Evolutionary conservation across 352 stramenopile genomes (phyloP).

Genomic region (Globisporangium parvum): DNA sequence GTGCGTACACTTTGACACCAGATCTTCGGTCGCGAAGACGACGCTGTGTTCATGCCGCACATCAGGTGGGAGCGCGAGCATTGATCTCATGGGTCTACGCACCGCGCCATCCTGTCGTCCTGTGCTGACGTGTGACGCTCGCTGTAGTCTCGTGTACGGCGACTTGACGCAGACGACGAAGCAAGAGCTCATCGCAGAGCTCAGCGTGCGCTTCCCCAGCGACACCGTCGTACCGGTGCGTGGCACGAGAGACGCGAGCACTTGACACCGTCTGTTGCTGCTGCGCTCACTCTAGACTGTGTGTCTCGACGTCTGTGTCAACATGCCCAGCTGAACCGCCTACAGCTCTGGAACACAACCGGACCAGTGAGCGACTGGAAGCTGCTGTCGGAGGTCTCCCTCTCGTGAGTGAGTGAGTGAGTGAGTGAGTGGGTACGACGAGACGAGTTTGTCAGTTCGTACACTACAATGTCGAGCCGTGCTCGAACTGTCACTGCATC

Average conservation of each 20-base stretch:
- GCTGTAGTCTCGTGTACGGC: conserved; percentile 47
- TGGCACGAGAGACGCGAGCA: neutral
- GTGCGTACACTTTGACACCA: conserved; percentile 5
- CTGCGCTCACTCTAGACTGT: neutral
- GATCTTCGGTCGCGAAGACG: conserved; percentile 33
- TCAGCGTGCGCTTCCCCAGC: conserved; percentile 29
- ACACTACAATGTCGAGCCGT: neutral
- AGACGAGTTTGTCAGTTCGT: too few relatives aligned
- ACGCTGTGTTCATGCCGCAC: conserved; percentile 54
- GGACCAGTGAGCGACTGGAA: conserved; percentile 34
- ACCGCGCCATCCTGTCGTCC: neutral
- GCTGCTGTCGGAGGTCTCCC: conserved; percentile 25
- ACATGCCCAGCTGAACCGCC: conserved; percentile 22
- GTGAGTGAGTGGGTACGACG: neutral
- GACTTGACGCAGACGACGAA: conserved; percentile 27
- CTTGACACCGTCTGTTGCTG: neutral
- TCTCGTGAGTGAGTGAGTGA: neutral
- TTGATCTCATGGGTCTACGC: neutral
- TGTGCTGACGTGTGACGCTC: neutral
- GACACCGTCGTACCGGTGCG: conserved; percentile 28
- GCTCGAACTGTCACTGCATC: too few relatives aligned
- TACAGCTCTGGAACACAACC: conserved; percentile 54
- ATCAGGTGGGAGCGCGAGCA: conserved; percentile 28
- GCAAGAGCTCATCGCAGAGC: conserved; percentile 28
- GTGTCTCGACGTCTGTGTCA: neutral